These are phyloP conservation scores for Citrus trifoliata DNA, from an alignment of 345 rosid species.

Conservation along the genomic window DNA sequence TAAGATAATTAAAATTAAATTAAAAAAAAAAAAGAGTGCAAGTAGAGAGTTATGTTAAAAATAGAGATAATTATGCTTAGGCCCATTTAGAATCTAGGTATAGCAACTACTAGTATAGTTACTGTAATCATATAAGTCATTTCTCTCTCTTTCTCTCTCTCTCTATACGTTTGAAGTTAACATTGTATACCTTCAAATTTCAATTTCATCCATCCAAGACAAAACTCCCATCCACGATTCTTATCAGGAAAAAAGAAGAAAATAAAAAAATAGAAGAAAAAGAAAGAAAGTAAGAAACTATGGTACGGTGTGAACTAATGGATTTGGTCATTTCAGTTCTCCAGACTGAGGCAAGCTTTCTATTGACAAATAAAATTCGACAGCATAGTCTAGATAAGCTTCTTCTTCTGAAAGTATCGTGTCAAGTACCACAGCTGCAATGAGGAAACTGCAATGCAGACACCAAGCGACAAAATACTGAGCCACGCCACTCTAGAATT, in stretches of 20 bases:
- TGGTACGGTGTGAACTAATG: background rate
- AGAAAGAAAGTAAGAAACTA: background rate
- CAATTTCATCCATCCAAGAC: background rate
- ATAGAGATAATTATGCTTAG: too few relatives aligned
- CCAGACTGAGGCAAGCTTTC: background rate
- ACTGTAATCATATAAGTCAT: background rate
- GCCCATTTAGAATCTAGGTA: too few relatives aligned
- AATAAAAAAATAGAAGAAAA: background rate
- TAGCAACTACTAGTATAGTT: background rate
- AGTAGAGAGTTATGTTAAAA: too few relatives aligned
- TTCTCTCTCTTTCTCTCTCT: background rate
- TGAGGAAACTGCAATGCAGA: conserved; percentile 52
- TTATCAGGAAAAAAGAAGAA: background rate
- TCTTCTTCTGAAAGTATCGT: conserved; percentile 66
- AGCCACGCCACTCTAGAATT: conserved; percentile 77
- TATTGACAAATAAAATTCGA: background rate
- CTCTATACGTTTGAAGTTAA: background rate
- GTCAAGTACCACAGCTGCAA: conserved; percentile 63
- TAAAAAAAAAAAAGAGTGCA: too few relatives aligned
- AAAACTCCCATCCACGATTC: background rate
- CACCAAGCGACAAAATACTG: conserved; percentile 70
- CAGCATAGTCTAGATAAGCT: conserved; percentile 47
- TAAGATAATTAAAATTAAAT: too few relatives aligned
- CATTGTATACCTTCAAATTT: background rate
- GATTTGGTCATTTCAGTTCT: background rate